Conservation (phyloP, 1,284 basidiomycete species). For the Pyrrhoderma noxium region DNA sequence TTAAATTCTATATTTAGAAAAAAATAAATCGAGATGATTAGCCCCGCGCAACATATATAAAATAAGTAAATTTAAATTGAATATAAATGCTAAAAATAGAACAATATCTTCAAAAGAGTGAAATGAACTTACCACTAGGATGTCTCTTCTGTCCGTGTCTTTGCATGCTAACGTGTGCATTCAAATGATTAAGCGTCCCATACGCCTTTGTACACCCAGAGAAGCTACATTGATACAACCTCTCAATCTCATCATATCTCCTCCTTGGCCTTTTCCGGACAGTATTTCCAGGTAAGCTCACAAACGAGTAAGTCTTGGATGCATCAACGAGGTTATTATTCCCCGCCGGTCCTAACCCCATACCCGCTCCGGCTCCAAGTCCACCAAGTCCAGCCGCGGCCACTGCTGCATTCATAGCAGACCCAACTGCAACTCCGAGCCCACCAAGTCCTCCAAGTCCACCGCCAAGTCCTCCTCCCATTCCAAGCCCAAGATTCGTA, state of each 20-base stretch:
- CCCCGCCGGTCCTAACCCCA: constrained; percentile 3
- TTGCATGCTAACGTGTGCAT: constrained; percentile 91
- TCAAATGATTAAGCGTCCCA: constrained; percentile 86
- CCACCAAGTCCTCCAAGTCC: too few species aligned
- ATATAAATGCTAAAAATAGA: too few species aligned
- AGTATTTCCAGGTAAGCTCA: constrained; percentile 68
- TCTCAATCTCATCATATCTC: constrained; percentile 86
- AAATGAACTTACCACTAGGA: constrained; percentile 63
- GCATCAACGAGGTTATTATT: constrained; percentile 2
- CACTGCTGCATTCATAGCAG: too few species aligned
- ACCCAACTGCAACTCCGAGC: too few species aligned
- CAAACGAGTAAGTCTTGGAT: constrained; percentile 70
- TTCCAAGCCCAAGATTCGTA: too few species aligned
- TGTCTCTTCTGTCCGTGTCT: constrained; percentile 81
- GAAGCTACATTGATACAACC: constrained; percentile 82
- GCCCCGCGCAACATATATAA: too few species aligned
- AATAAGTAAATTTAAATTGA: too few species aligned
- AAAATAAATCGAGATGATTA: constrained; percentile 17
- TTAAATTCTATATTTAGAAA: constrained; percentile 74
- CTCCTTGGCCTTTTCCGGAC: constrained; percentile 78
- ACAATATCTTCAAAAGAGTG: too few species aligned
- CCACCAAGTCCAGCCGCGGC: too few species aligned
- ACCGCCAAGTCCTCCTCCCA: too few species aligned
- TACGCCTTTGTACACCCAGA: constrained; percentile 81
- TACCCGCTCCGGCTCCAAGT: constrained; percentile 7